Evolutionary conservation across 2,329 filamentous ascomycete genomes (phyloP), one percentile per base, ranked within the genome.

Genomic region (Fusarium abutilonis): DNA sequence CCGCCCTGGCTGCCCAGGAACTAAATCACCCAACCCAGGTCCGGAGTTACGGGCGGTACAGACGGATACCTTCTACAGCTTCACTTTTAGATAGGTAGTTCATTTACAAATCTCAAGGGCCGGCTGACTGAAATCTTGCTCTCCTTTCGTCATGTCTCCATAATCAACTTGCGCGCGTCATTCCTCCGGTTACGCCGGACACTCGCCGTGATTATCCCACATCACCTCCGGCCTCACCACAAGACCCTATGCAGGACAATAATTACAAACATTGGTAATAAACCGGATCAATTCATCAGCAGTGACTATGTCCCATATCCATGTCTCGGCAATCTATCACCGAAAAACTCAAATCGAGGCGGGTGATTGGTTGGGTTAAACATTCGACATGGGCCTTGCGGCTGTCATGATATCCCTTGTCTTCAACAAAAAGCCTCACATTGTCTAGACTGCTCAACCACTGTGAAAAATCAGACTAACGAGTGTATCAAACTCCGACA

Each of bases 111-210:
- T 64, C 61, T 62, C 43, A 48, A 44, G 42, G 41, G 38, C 50
- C 42, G 44, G 62, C 56, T 64, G 52, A 65, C 61, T 50, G 48
- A 62, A 35, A n/a, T 38, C 41, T 44, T 51, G 19, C 17, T 14
- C 23, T 36, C 9, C 34, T 62, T 64, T 65, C 60, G 62, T 64
- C 62, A 64, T 64, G 56, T 64, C 61, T 64, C 46, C 61, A 61
- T 64, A 64, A 64, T 64, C 61, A 64, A 28, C 21, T 13, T 10
- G 11, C 29, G 34, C 56, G 31, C 56, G 56, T 61, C 56, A 61
- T 61, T 39, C 5, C 28, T 54, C 49, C 48, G 42, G 38, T 60
- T 41, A 44, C 39, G 56, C 56, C 56, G 56, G 26, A 28, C 48
- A 55, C 48, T 44, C 56, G 56, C 60, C 51, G 56, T 42, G 45